These are phyloP conservation scores for Alloteropsis semialata DNA, from an alignment of 176 grass and related monocot species.

Conservation along the genomic window DNA sequence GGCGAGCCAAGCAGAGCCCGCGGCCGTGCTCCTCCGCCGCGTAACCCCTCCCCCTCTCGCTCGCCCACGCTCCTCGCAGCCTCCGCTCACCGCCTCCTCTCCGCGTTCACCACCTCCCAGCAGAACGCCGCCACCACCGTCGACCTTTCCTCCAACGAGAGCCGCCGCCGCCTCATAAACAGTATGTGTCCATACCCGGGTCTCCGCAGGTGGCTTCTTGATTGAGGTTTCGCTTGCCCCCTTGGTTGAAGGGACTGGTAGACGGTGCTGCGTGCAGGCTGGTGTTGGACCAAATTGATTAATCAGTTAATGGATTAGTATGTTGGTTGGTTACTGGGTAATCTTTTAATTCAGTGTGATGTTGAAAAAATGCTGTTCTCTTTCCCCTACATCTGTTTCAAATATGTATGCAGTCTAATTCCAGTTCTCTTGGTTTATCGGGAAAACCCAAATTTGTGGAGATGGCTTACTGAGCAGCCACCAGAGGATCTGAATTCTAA, in stretches of 20 bases:
- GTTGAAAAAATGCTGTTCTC: background rate
- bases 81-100: constrained; percentile 1
- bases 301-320: background rate
- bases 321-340: background rate
- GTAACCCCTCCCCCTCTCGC: constrained; percentile 16
- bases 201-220: background rate
- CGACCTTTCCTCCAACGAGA: constrained; percentile 75
- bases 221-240: background rate
- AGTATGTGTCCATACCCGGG: constrained; percentile 7
- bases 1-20: background rate
- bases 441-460: constrained; percentile 98
- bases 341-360: background rate
- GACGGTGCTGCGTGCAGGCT: constrained; percentile 40
- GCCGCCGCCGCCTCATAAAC: constrained; percentile 82
- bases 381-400: background rate
- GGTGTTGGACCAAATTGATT: background rate
- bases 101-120: constrained; percentile 24
- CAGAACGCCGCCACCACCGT: constrained; percentile 28
- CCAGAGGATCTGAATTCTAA: constrained; percentile 62
- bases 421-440: constrained; percentile 31
- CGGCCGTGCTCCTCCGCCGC: constrained; percentile 41
- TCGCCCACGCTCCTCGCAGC: background rate
- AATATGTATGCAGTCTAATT: background rate
- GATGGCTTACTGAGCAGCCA: constrained; percentile 84
- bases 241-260: background rate